Base-by-base conservation (phyloP, 768 basidiomycete genomes). In the Tricholomella constricta region DNA sequence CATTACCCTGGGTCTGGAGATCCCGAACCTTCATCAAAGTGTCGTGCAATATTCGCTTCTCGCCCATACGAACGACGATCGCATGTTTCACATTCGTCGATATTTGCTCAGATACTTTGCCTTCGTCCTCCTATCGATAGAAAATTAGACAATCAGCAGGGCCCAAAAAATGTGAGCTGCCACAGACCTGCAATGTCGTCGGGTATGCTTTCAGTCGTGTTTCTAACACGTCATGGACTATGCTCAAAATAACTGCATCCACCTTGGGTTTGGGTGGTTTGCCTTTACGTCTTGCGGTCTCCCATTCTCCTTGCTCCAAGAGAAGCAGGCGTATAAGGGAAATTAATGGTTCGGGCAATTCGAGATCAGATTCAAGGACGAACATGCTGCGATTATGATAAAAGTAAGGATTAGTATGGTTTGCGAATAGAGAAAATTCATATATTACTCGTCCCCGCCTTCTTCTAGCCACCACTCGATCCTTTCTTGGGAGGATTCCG, bases 381-480 rank as follows among this genome's bases (percentile, higher is more conserved):
- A 86, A 84, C 1, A 81, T 75, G 59, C 86, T 88, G 51, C 14
- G 26, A 6, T 47, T 11, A 29, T 36, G 27, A 3, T n/a, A 59
- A 36, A 10, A 46, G 29, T 34, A 20, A 3, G 48, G 26, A 22
- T 51, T 15, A 35, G 32, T 38, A 48, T 29, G 20, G 25, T 22
- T 32, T 43, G 36, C 41, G 34, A 27, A 35, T 45, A 35, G 54
- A 55, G 19, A 19, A 19, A 51, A 23, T 10, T 42, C 32, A 44
- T 46, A 25, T 74, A 85, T 58, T 64, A 94, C 94, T 97, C 94
- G 58, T 96, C 94, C 17, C 88, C 88, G 2, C 88, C 90, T 64
- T 87, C 81, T 57, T 97, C 93, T 11, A 98, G 72, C 91, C 94
- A 94, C 86, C 91, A 97, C 55, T 98, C 91, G 8, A 97, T 86